Evolutionary conservation across 305 asterid genomes (phyloP), one percentile per base, ranked within the genome.

Genomic region (Fraxinus dipetala): DNA sequence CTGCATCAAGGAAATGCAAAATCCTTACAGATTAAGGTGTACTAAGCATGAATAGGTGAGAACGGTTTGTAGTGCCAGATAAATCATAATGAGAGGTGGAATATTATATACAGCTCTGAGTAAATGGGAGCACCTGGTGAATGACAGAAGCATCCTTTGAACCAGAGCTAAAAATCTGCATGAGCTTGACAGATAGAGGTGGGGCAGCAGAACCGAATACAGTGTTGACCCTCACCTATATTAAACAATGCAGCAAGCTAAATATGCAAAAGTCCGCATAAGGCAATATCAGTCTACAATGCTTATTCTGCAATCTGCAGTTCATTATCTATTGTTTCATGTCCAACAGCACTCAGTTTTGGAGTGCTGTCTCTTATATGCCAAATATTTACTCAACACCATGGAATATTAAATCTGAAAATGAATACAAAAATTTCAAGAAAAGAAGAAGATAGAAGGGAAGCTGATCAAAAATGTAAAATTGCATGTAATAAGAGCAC

Each of bases 171-270:
- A 91, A 90, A 69, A 94, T 90, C 88, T 95, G 99, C 94, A 80
- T 91, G 89, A 95, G 97, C 84, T 89, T 93, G 82, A 95, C 97
- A 11, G 97, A 88, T 74, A 95, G 86, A 84, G 95, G 85, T 78
- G 96, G 97, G 20, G 91, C 90, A 51, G 95, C 76, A 83, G 95
- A 95, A 79, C 99, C 98, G 87, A 95, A 86, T 67, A 90, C 97
- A 79, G 97, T 93, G 85, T 85, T 91, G 83, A 92, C 94, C 56
- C 87, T 89, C 77, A 94, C 99, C 99, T 92, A 82, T 76, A 65
- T 2, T 77, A 83, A 76, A 78, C 40, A 75, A 75, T 76, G 54
- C 70, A 73, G 67, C 79, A 51, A 69, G 78, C 76, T 75, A 56
- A 84, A 80, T 74, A 78, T 59, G 79, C 40, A 77, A 63, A 34